Evolutionary conservation across 169 alveolate genomes (phyloP), one percentile per base, ranked within the genome.

Genomic region (Plasmodium gallinaceum): DNA sequence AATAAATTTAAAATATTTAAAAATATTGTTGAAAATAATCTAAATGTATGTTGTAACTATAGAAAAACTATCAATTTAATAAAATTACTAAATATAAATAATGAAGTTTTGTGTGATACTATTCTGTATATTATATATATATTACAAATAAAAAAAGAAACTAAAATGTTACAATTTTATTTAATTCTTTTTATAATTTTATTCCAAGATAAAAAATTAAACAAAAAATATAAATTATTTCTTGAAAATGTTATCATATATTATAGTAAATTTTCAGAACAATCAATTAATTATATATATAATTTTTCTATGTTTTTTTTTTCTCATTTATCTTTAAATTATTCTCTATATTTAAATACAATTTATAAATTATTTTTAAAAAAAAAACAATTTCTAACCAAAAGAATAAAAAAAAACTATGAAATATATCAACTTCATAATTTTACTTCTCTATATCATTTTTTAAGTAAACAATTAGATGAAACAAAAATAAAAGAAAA

Each of bases 121-220:
- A 57, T 83, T 18, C n/a, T 68, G 6, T 83, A 43, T 60, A 66
- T 66, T 83, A 39, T 83, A 6, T 14, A 62, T 42, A 66, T 71
- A 24, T 46, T 58, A 54, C 83, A 66, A 12, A 22, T 61, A 80
- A 48, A 51, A 32, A 16, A 61, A 32, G 66, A 68, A 45, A 52
- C 14, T 3, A 4, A 62, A 14, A 20, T 61, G 10, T 51, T 83
- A 43, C 24, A 62, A 6, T 83, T 83, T 57, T 83, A 68, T 60
- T 32, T 83, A 54, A 83, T 68, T 18, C 83, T 83, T 20, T 83
- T 83, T 26, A 26, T 68, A 9, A 83, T 83, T 20, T 46, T 68
- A 45, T 83, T 57, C 43, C 74, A 54, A 83, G 37, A 83, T 0
- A 54, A 83, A 14, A 43, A 83, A 52, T 52, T 83, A 61, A 62